Base-by-base conservation (phyloP, 495 filamentous ascomycete genomes). In the Niebla homalea region DNA sequence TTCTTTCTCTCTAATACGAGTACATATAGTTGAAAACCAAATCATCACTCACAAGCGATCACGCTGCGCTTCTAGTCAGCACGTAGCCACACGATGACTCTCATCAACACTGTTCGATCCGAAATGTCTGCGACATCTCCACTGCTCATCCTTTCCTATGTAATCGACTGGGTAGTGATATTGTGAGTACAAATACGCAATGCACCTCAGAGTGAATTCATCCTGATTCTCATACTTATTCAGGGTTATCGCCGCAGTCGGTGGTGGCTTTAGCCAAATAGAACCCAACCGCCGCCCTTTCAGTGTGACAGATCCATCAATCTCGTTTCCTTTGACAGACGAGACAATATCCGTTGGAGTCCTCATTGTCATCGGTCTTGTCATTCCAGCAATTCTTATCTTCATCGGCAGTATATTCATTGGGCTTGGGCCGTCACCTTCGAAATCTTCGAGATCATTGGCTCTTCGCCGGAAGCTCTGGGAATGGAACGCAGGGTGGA, bases 401-500 rank as follows among this genome's bases (percentile, higher is more conserved):
- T 56, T 74, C 21, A 5, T 76, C 11, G 58, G 75, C 5, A 63
- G 64, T 44, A 54, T 79, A 10, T 42, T 78, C 15, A 54, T 81
- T 42, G 64, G 76, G 1, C 75, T 75, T 2, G 70, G 72, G 4
- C 68, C 68, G 6, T 57, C 58, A 2, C 42, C 54, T 32, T 21
- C 19, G 53, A 60, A 36, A 25, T 18, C 26, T 43, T 20, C 45
- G 8, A 40, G 53, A 44, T 37, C 46, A 62, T n/a, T 57, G 65
- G 23, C 51, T 68, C 4, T 70, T 64, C 36, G 40, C 26, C 21
- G 46, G n/a, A 79, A 76, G 58, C 39, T 79, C 1, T 85, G 82
- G 76, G 80, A 81, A 56, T 78, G 73, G 70, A 79, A 83, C 54
- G 74, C 69, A 2, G 80, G 74, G 14, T 78, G 77, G 75, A 67